These are phyloP conservation scores for Umbelopsis sp. DNA, from an alignment of 192 early-diverging fungal species.

Conservation along the genomic window DNA sequence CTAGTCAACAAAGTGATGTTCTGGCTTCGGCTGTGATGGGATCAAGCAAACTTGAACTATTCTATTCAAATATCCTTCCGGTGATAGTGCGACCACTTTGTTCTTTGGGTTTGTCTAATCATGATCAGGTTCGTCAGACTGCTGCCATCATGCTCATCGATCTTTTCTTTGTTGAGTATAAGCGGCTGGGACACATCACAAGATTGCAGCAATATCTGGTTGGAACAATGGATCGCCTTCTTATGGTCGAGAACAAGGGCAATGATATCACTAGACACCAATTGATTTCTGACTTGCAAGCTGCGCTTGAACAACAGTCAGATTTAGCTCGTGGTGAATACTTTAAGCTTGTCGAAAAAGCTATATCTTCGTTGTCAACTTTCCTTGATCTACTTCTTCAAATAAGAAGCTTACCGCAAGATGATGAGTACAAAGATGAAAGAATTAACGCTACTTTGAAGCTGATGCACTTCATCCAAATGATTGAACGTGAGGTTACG, in stretches of 20 bases:
- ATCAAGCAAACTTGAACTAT: neutral
- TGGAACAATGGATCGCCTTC: constrained; percentile 40
- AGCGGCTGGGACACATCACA: constrained; percentile 28
- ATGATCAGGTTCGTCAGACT: constrained; percentile 41
- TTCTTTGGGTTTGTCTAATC: constrained; percentile 39
- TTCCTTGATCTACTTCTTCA: constrained; percentile 56
- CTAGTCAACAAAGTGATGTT: neutral
- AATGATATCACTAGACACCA: constrained; percentile 27
- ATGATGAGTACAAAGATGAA: constrained; percentile 62
- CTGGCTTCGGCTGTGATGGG: neutral
- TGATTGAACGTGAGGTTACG: constrained; percentile 58
- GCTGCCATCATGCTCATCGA: constrained; percentile 40
- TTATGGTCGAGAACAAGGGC: constrained; percentile 48
- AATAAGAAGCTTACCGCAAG: constrained; percentile 56
- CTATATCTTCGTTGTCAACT: constrained; percentile 50
- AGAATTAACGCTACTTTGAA: constrained; percentile 62
- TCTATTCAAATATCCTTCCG: constrained; percentile 23
- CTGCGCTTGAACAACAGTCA: constrained; percentile 15
- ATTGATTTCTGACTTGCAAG: constrained; percentile 33
- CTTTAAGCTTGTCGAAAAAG: constrained; percentile 28
- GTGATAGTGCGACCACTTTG: constrained; percentile 41
- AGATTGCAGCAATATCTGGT: constrained; percentile 38
- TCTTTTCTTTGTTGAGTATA: constrained; percentile 39
- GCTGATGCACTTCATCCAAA: constrained; percentile 65
- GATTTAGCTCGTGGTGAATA: neutral